phyloP scores from a whole-genome alignment of 768 basidiomycete genomes.

The Russula sp. region DNA sequence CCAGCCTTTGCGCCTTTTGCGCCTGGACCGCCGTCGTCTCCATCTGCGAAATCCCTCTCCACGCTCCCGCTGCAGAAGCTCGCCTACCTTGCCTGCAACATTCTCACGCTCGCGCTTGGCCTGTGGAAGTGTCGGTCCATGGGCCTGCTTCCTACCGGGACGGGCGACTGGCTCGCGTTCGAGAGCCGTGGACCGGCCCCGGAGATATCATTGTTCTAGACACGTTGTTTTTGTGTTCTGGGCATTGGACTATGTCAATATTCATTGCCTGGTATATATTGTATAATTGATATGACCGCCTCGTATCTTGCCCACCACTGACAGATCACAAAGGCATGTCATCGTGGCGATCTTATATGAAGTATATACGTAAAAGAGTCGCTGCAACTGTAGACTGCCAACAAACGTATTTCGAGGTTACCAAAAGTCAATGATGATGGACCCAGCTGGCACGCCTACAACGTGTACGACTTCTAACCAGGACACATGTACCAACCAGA shows the following conservation, averaged over 20 bases:
- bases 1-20: slow-evolving; percentile 71
- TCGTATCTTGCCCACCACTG: too few species aligned
- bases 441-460: too few species aligned
- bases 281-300: too few species aligned
- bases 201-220: slow-evolving; percentile 30
- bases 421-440: too few species aligned
- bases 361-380: too few species aligned
- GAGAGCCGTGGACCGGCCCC: slow-evolving; percentile 68
- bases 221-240: background rate
- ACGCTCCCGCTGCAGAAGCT: slow-evolving; percentile 66
- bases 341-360: too few species aligned
- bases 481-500: too few species aligned
- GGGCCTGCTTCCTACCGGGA: slow-evolving; percentile 86
- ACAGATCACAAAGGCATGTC: too few species aligned
- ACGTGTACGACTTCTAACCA: too few species aligned
- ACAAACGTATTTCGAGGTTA: too few species aligned
- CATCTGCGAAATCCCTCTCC: slow-evolving; percentile 40
- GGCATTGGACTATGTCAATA: background rate
- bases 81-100: slow-evolving; percentile 64
- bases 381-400: too few species aligned
- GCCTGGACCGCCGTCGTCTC: slow-evolving; percentile 43
- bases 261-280: too few species aligned
- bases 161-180: slow-evolving; percentile 93
- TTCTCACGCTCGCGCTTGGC: slow-evolving; percentile 75
- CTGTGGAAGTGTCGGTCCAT: slow-evolving; percentile 91